Conservation (phyloP, 1,284 basidiomycete genomes). For the Cutaneotrichosporon cavernicola region DNA sequence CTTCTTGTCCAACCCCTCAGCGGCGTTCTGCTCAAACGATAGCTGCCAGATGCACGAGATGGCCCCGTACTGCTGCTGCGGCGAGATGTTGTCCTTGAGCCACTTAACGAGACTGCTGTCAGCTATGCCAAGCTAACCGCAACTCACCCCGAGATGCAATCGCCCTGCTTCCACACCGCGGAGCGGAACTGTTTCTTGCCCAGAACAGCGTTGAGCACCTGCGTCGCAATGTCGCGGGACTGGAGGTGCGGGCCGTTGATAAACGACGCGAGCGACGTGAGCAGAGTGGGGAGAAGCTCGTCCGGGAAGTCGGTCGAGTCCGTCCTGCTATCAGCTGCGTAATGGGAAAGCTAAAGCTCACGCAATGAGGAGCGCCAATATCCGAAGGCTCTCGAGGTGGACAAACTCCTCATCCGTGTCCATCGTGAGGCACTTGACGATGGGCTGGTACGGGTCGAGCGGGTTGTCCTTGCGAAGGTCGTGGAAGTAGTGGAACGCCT, state of each 20-base stretch:
- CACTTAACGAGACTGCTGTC: constrained; percentile 68
- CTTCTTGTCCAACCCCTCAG: constrained; percentile 80
- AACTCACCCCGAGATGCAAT: constrained; percentile 51
- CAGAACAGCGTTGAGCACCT: constrained; percentile 83
- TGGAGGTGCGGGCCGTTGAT: constrained; percentile 40
- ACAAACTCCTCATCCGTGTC: constrained; percentile 79
- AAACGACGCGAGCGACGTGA: constrained; percentile 58
- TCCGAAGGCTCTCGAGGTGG: constrained; percentile 82
- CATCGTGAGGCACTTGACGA: constrained; percentile 79
- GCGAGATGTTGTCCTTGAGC: constrained; percentile 64
- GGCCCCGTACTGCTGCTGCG: constrained; percentile 95
- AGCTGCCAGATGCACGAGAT: constrained; percentile 91
- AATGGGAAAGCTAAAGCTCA: constrained; percentile 39
- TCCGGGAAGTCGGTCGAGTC: constrained; percentile 56
- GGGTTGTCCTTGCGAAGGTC: constrained; percentile 50
- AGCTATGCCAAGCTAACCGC: constrained; percentile 14
- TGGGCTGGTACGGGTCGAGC: constrained; percentile 78
- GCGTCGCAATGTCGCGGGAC: constrained; percentile 83
- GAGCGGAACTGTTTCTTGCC: constrained; percentile 72
- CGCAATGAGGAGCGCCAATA: constrained; percentile 82
- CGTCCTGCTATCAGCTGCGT: constrained; percentile 34
- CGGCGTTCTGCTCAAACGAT: constrained; percentile 81
- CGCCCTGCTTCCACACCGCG: constrained; percentile 54
- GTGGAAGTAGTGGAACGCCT: constrained; percentile 64
- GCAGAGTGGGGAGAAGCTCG: constrained; percentile 64